Conservation (phyloP, 2,329 filamentous ascomycete species). For the Aspergillus sp. region DNA sequence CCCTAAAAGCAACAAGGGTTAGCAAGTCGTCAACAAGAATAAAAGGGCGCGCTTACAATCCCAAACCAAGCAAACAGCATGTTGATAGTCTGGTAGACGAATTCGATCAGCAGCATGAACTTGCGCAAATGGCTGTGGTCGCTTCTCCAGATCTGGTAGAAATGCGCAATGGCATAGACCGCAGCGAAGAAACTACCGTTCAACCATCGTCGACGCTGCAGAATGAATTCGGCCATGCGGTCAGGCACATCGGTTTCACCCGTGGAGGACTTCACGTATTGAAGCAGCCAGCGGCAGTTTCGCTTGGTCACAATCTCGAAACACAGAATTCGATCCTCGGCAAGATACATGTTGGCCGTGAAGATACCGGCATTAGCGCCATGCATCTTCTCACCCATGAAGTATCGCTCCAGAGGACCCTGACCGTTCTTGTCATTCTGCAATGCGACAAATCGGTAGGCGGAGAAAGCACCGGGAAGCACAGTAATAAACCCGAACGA, state of each 20-base stretch:
- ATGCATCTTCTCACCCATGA: slow-evolving; percentile 94
- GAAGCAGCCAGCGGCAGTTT: slow-evolving; percentile 94
- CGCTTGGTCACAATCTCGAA: slow-evolving; percentile 91
- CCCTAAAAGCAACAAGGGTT: slow-evolving; percentile 45
- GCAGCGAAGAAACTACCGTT: slow-evolving; percentile 99
- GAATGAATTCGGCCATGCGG: slow-evolving; percentile 87
- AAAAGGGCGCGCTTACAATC: slow-evolving; percentile 58
- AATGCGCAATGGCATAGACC: slow-evolving; percentile 91
- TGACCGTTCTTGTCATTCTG: slow-evolving; percentile 96
- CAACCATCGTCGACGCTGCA: slow-evolving; percentile 93
- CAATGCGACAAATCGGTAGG: slow-evolving; percentile 89
- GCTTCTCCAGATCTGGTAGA: slow-evolving; percentile 93
- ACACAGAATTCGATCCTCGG: slow-evolving; percentile 53
- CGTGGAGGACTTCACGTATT: slow-evolving; percentile 96
- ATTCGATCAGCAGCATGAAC: slow-evolving; percentile 86
- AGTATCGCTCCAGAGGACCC: slow-evolving; percentile 94
- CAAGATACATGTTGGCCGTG: slow-evolving; percentile 73
- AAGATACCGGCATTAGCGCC: slow-evolving; percentile 92
- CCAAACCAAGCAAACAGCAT: slow-evolving; percentile 99
- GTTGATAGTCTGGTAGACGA: slow-evolving; percentile 87
- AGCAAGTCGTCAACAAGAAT: slow-evolving; percentile 2
- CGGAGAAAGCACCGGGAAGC: slow-evolving; percentile 95
- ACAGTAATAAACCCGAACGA: slow-evolving; percentile 98
- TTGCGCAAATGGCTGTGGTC: slow-evolving; percentile 87
- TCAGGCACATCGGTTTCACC: slow-evolving; percentile 98